Evolutionary conservation across 192 early-diverging fungal genomes (phyloP).

Genomic region (Rhizoclosmatium sp.): DNA sequence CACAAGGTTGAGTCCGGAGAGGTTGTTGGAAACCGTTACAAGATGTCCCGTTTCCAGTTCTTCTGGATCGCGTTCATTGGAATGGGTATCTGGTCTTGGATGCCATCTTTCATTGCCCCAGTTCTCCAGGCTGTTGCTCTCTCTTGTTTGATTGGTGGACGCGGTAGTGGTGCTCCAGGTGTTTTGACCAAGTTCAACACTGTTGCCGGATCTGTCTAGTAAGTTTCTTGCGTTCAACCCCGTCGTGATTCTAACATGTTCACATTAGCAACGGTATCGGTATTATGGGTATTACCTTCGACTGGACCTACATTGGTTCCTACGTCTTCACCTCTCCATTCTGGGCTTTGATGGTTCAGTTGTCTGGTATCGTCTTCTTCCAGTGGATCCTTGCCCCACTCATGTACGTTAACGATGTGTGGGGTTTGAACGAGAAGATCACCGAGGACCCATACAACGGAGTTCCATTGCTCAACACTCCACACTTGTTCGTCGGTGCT

Average conservation of each 20-base stretch:
- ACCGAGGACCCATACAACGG: too few relatives aligned
- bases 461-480: too few relatives aligned
- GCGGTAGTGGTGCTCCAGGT: neutral
- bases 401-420: constrained; percentile 10
- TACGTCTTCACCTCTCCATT: constrained; percentile 28
- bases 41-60: neutral
- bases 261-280: constrained; percentile 30
- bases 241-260: too few relatives aligned
- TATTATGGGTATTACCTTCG: constrained; percentile 32
- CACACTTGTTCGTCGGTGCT: too few relatives aligned
- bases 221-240: too few relatives aligned
- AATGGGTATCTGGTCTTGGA: constrained; percentile 23
- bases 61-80: constrained; percentile 27
- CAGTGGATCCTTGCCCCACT: constrained; percentile 7
- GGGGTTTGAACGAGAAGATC: neutral
- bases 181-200: constrained; percentile 45
- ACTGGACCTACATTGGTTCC: constrained; percentile 29
- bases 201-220: neutral
- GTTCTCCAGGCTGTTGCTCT: constrained; percentile 9
- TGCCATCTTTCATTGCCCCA: constrained; percentile 20
- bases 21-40: neutral
- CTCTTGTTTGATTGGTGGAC: constrained; percentile 27
- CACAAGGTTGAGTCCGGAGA: constrained; percentile 4
- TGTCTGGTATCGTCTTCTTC: constrained; percentile 17
- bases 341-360: constrained; percentile 20